phyloP scores from a whole-genome alignment of 2,329 filamentous ascomycete genomes.

The Myriangium duriaei region DNA sequence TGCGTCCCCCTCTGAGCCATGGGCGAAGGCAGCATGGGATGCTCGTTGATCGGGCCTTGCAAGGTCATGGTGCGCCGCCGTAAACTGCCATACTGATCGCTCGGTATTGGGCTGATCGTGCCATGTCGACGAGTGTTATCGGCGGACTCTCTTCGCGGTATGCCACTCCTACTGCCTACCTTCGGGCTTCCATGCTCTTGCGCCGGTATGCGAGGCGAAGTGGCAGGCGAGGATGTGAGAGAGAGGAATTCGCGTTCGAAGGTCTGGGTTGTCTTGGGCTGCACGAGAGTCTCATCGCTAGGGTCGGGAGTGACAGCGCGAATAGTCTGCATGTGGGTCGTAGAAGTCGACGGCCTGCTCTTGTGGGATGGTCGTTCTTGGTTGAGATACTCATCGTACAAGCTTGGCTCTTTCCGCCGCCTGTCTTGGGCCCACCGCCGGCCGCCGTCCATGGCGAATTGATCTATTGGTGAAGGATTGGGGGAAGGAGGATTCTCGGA shows the following conservation, averaged over 20 bases:
- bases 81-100: conserved; percentile 31
- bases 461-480: no score
- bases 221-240: conserved; percentile 5
- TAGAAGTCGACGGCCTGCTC: conserved; percentile 3
- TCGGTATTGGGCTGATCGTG: conserved; percentile 17
- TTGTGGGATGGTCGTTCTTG: conserved; percentile 14
- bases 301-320: conserved; percentile 55
- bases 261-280: conserved; percentile 6
- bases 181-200: conserved; percentile 12
- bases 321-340: conserved; percentile 30
- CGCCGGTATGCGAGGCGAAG: conserved; percentile 1
- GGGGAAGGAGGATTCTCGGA: no score
- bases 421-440: conserved; percentile 15
- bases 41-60: conserved; percentile 28
- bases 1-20: conserved; percentile 44
- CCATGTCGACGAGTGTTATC: conserved; percentile 6
- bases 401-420: conserved; percentile 18
- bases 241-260: conserved; percentile 10
- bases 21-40: conserved; percentile 30
- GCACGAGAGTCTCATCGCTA: conserved; percentile 9
- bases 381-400: conserved; percentile 22
- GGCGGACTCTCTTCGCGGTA: conserved; percentile 21
- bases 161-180: conserved; percentile 18
- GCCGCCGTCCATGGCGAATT: conserved; percentile 5
- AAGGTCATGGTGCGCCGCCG: conserved; percentile 36